phyloP scores from a whole-genome alignment of 129 eudicot genomes.

The Pulicaria dysenterica region DNA sequence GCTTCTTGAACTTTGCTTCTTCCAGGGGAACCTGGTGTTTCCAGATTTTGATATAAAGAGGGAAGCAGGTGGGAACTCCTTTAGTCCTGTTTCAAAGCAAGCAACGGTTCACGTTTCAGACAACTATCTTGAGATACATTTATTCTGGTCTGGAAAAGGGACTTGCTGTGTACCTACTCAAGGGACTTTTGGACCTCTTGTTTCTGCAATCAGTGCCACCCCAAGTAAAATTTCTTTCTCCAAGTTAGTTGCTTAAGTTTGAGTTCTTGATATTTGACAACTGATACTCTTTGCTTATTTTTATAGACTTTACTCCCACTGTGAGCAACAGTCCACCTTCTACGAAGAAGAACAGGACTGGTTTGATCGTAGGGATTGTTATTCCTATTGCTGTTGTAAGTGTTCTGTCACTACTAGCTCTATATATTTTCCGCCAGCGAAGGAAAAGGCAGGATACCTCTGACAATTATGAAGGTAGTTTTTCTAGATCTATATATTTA shows the following conservation, averaged over 20 bases:
- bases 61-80: conserved; percentile 66
- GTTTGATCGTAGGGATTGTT: conserved; percentile 65
- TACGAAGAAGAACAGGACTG: conserved; percentile 46
- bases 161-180: conserved; percentile 80
- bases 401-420: conserved; percentile 42
- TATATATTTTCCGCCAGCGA: conserved; percentile 42
- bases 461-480: conserved; percentile 67
- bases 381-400: conserved; percentile 45
- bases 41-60: conserved; percentile 72
- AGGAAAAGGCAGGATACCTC: conserved; percentile 39
- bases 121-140: conserved; percentile 79
- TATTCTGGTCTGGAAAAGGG: conserved; percentile 96
- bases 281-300: neutral
- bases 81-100: conserved; percentile 46
- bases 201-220: conserved; percentile 85
- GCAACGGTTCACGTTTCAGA: conserved; percentile 52
- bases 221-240: conserved; percentile 49
- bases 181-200: conserved; percentile 78
- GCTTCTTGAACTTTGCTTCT: conserved; percentile 7
- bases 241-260: neutral
- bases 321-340: conserved; percentile 58
- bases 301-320: conserved; percentile 55
- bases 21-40: conserved; percentile 54
- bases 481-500: neutral
- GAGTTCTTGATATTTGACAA: conserved; percentile 19